phyloP scores from a whole-genome alignment of 192 early-diverging fungal species.

The Allomyces arbusculus region DNA sequence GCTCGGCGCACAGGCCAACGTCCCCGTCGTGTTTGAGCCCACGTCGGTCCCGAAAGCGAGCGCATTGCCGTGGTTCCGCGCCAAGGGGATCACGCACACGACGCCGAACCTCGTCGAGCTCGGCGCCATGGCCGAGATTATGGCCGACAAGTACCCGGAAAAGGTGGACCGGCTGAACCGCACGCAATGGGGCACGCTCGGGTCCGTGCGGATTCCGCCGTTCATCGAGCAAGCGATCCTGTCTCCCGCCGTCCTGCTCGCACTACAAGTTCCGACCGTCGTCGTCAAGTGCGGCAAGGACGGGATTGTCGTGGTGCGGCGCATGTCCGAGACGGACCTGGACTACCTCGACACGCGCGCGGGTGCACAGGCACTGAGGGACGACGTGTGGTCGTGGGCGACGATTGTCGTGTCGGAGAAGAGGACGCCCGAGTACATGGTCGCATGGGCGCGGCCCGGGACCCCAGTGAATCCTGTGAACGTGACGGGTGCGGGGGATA shows the following conservation, averaged over 20 bases:
- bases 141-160: neutral
- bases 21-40: slow-evolving; percentile 62
- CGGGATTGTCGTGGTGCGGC: slow-evolving; percentile 27
- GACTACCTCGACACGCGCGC: neutral
- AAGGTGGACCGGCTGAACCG: slow-evolving; percentile 2
- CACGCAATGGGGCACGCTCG: slow-evolving; percentile 4
- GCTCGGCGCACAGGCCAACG: neutral
- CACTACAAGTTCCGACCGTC: slow-evolving; percentile 27
- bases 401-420: neutral
- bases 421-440: slow-evolving; percentile 11
- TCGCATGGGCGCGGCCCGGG: slow-evolving; percentile 8
- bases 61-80: slow-evolving; percentile 20
- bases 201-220: neutral
- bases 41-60: slow-evolving; percentile 70
- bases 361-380: neutral
- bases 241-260: slow-evolving; percentile 15
- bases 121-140: slow-evolving; percentile 23
- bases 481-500: slow-evolving; percentile 65
- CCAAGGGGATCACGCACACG: slow-evolving; percentile 23
- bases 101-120: slow-evolving; percentile 64
- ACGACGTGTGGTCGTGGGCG: neutral
- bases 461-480: slow-evolving; percentile 17
- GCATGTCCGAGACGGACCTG: slow-evolving; percentile 5
- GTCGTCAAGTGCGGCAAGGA: slow-evolving; percentile 49
- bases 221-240: slow-evolving; percentile 1